Evolutionary conservation across 2,329 filamentous ascomycete species (phyloP), one percentile per base, ranked within the genome.

Genomic region (Rhexocercosporidium sp.): DNA sequence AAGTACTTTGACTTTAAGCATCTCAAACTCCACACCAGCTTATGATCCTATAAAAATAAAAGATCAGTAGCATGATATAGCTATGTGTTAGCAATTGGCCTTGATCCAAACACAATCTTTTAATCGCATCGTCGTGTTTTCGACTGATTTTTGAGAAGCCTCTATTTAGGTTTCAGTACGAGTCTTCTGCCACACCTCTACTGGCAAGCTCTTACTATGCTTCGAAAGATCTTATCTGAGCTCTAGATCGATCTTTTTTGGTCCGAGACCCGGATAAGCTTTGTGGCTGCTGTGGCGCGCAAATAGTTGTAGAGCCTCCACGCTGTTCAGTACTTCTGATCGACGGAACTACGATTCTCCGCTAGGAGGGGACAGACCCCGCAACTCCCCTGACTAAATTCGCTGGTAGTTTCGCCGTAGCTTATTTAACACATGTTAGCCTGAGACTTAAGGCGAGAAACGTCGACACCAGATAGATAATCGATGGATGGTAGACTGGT

Each of bases 1-100:
- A 46, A 22, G 37, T 61, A 61, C 41, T 47, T 61, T 61, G 27
- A 61, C 41, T 61, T 61, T 46, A 22, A 49, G 41, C 22, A 61
- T 61, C 41, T 46, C 12, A 53, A 44, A 66, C 61, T 39, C 16
- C n/a, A 39, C n/a, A 25, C 34, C 14, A 44, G 18, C 18, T 44
- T 44, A 44, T 44, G 3, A 7, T 2, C 18, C 7, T 18, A 44
- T 44, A 44, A 44, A 22, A 44, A 37, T 37, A 37, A 37, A 37
- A 5, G 31, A 37, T 37, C 12, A 37, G 8, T 6, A 37, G 8
- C 8, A 37, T 37, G 9, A 37, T 37, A 37, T 9, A 37, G 2
- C 8, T 37, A 37, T 11, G 9, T 37, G 12, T 37, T 37, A 4
- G 8, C 12, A 37, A 37, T 37, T 37, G 9, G 31, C 9, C 31